Base-by-base conservation (phyloP, 345 rosid species). In the Brassica juncea region DNA sequence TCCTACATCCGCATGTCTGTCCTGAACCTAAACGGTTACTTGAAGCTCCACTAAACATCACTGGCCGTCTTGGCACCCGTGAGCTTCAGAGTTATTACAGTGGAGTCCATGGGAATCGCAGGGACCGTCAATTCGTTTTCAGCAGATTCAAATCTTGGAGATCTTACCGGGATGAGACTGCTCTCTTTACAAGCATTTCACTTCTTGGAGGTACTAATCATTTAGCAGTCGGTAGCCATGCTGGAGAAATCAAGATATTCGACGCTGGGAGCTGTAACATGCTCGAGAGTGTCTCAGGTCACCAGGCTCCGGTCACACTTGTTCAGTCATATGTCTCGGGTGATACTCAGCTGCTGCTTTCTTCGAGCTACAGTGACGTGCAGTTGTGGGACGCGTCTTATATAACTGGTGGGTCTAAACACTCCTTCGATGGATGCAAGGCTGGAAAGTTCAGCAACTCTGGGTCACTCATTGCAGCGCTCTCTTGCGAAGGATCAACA, bases 121-220 rank as follows among this genome's bases (percentile, higher is more conserved):
- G 88, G 82, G 98, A 95, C 80, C 96, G 99, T 11, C 99, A 93
- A 68, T 93, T 92, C 74, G 89, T 95, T 76, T 95, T 89, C 87
- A 95, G 98, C 84, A 88, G 99, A 86, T 95, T 93, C 83, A 90
- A 82, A 87, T 89, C 97, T 27, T 91, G 92, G 98, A 86, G 98
- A 82, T 91, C 99, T 52, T 95, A 92, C 83, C 88, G 98, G 21
- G 99, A 95, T 82, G 99, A 95, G 79, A 86, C 82, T 63, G 88
- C 89, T 39, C 92, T 87, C 78, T 85, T 89, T 70, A 95, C 99
- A n/a, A 93, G 97, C 77, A 82, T 91, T 59, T 78, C 88, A 69
- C 89, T 95, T 80, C 88, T 91, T 71, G 93, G 89, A 67, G 93
- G 92, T 84, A 88, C 87, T 66, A 85, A 89, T 74, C 97, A 84